phyloP scores from a whole-genome alignment of 2,329 filamentous ascomycete genomes.

The Escovopsis sp. region DNA sequence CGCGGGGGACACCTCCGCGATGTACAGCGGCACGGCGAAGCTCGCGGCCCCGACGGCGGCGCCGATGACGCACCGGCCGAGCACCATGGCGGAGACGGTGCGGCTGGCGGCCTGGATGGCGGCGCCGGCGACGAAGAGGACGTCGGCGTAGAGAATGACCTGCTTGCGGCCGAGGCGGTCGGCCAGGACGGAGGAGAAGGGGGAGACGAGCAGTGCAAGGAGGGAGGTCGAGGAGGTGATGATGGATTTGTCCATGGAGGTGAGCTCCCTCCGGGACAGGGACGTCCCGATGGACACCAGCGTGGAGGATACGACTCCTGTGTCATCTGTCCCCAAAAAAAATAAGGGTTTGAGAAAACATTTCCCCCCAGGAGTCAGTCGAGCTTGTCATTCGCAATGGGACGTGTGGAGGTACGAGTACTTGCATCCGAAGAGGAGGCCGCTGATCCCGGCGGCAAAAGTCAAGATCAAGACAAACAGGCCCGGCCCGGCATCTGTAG shows the following conservation, averaged over 20 bases:
- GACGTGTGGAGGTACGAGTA: conserved; percentile 3
- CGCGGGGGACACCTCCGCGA: conserved; percentile 70
- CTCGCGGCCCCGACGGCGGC: conserved; percentile 60
- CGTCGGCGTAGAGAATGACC: conserved; percentile 47
- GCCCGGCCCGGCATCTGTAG: conserved; percentile 19
- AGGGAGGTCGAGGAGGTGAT: conserved; percentile 56
- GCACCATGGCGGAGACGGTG: conserved; percentile 48
- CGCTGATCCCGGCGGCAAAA: conserved; percentile 49
- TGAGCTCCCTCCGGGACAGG: conserved; percentile 40
- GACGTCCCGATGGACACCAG: conserved; percentile 47
- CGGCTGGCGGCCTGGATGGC: conserved; percentile 43
- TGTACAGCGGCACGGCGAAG: conserved; percentile 76
- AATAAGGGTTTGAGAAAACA: not conserved
- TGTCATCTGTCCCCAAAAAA: conserved; percentile 34
- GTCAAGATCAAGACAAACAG: conserved; percentile 46
- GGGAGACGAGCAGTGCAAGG: conserved; percentile 47
- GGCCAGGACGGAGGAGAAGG: conserved; percentile 48
- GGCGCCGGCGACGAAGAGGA: conserved; percentile 54
- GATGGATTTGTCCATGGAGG: conserved; percentile 51
- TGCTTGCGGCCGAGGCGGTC: conserved; percentile 45
- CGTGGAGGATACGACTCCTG: conserved; percentile 53
- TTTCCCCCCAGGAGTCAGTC: too few species aligned
- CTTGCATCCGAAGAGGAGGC: conserved; percentile 52
- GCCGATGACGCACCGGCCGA: conserved; percentile 54
- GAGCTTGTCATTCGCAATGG: conserved; percentile 2